Base-by-base conservation (phyloP, 2,329 filamentous ascomycete genomes). In the Trichoderma afroharzianum region DNA sequence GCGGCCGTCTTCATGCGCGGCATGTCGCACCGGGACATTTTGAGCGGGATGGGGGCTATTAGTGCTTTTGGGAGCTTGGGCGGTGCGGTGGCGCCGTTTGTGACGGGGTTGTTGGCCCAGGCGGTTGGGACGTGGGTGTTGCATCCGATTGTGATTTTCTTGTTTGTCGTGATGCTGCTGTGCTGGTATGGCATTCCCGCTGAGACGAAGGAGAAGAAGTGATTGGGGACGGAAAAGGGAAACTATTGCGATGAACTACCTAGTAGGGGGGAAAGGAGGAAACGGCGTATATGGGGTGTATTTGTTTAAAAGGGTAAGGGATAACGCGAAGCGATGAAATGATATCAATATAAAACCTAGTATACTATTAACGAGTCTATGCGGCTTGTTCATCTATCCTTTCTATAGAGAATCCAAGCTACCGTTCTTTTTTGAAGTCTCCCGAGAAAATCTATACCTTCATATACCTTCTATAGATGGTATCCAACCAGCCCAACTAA, bases 1-100 rank as follows among this genome's bases (percentile, higher is more conserved):
- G 86, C 88, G 4, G 87, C 88, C 0, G 84, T 93, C 6, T 90
- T 93, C 74, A 86, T 90, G 69, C 83, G 87, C 50, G 81, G 86
- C 43, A 85, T 94, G 78, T 86, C 85, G 18, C 82, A 87, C 18
- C 82, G 85, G 50, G 83, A 93, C 70, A 88, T 90, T 73, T 85
- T 91, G 21, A 88, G 87, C 55, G 87, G 88, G 1, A 85, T 93
- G 74, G 87, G 90, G 2, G 88, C 92, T 70, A 92, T 93, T 72
- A 88, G 87, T 26, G 90, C 90, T 4, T 92, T 91, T 75, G 92
- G 91, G 0, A 91, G 88, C 75, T 88, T 88, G 3, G 92, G 92
- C 0, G 92, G 90, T 28, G 90, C 90, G 0, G 82, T 91, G 1
- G 89, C 89, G 9, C 90, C 91, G 0, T 92, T 92, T 74, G 83